A percentile compares a stretch with the other conserved stretches of the same genome.
Evolutionary conservation across 345 rosid genomes (phyloP).

Genomic region (Mallotus nudiflorus): DNA sequence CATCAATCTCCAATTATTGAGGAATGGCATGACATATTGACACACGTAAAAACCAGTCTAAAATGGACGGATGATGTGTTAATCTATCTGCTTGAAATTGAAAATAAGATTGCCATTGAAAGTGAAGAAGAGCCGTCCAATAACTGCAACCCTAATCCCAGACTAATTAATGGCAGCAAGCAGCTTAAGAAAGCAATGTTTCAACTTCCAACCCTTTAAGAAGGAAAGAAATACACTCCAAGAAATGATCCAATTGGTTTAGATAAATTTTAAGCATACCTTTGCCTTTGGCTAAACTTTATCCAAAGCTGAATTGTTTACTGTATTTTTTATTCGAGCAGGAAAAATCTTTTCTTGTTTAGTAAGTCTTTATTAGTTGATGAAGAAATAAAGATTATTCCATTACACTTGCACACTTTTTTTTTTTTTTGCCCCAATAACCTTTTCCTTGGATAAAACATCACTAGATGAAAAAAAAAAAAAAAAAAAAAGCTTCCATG

Average conservation of each 20-base stretch:
- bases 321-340: background rate
- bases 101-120: background rate
- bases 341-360: too few species aligned
- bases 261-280: background rate
- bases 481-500: background rate
- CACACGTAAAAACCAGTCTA: too few species aligned
- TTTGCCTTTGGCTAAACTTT: background rate
- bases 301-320: background rate
- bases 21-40: too few species aligned
- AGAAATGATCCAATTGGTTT: background rate
- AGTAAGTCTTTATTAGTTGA: too few species aligned
- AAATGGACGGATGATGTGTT: too few species aligned
- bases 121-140: background rate
- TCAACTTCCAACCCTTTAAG: background rate
- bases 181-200: background rate
- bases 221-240: background rate
- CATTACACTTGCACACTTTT: background rate
- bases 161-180: too few species aligned
- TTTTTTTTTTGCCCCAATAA: background rate
- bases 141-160: background rate
- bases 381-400: background rate
- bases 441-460: background rate
- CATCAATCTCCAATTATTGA: too few species aligned
- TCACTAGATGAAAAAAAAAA: background rate
- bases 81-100: background rate